A percentile compares a stretch with the other conserved stretches of the same genome.
phyloP scores from a whole-genome alignment of 192 early-diverging fungal genomes.

The Chytriomyces sp. region DNA sequence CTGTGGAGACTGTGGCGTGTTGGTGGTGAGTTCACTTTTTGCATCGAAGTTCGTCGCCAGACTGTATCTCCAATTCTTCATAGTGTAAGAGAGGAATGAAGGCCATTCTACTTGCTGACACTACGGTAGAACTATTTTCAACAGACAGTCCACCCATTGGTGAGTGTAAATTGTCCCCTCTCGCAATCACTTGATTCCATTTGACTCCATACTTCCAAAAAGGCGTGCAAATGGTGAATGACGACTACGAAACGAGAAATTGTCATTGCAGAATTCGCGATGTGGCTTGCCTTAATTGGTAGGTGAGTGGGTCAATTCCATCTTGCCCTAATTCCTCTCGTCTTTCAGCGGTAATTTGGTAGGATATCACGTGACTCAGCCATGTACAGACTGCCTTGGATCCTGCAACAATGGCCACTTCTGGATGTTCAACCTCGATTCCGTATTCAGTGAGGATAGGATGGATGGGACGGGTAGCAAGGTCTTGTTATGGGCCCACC shows the following conservation, averaged over 20 bases:
- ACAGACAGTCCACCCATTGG: constrained; percentile 66
- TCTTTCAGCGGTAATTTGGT: constrained; percentile 57
- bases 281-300: constrained; percentile 74
- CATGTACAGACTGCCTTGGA: constrained; percentile 74
- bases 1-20: constrained; percentile 37
- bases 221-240: constrained; percentile 65
- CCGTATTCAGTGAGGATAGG: constrained; percentile 59
- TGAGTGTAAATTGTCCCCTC: background rate
- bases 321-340: background rate
- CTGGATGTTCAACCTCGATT: constrained; percentile 85
- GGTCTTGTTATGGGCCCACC: constrained; percentile 20
- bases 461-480: constrained; percentile 23
- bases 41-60: constrained; percentile 55
- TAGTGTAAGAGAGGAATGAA: constrained; percentile 72
- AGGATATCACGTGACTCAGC: constrained; percentile 80
- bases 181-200: constrained; percentile 18
- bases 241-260: constrained; percentile 73
- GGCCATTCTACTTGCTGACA: constrained; percentile 73
- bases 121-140: constrained; percentile 65
- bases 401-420: constrained; percentile 86
- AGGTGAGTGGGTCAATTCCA: constrained; percentile 7
- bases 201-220: background rate
- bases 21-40: constrained; percentile 27
- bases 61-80: constrained; percentile 32
- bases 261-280: constrained; percentile 74